Base-by-base conservation (phyloP, 495 filamentous ascomycete genomes). In the Viridothelium virens region DNA sequence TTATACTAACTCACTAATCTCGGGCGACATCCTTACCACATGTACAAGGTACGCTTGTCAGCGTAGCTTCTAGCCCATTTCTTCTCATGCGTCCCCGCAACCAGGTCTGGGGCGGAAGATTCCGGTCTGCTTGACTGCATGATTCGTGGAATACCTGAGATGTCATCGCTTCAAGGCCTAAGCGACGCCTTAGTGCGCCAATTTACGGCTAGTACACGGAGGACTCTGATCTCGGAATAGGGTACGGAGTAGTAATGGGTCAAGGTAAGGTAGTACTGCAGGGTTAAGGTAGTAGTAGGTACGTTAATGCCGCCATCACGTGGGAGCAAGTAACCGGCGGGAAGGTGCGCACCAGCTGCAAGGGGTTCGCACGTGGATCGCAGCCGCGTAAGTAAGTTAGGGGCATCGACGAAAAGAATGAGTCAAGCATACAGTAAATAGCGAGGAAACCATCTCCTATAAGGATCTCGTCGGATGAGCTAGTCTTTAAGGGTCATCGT, bases 131-230 rank as follows among this genome's bases (percentile, higher is more conserved):
- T 18, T 18, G 25, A 9, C 53, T 36, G 25, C 53, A 36, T 59
- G 2, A 33, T 59, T 59, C 53, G 53, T 59, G 53, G 53, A 36
- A 59, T 59, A 34, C 10, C 2, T 53, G 16, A 5, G n/a, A 18
- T 53, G 18, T 36, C 31, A 36, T 59, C 36, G 25, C 18, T 59
- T 18, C 7, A 33, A 5, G 53, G 53, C 1, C 7, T 36, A 59
- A 59, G 53, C 53, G 53, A 36, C 25, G 36, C 31, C n/a, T 59
- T 59, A 59, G 53, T 36, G 53, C 53, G 31, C 36, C 53, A 59
- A 36, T 31, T 36, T 59, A 34, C 25, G 36, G 53, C 18, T 59
- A 59, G 53, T 2, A 14, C 18, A 14, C 18, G 12, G 11, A 53
- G 5, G 16, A n/a, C 11, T 25, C 25, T 25, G 25, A 25, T 25